Evolutionary conservation across 257 asterid genomes (phyloP).

Genomic region (Knoxia roxburghii): DNA sequence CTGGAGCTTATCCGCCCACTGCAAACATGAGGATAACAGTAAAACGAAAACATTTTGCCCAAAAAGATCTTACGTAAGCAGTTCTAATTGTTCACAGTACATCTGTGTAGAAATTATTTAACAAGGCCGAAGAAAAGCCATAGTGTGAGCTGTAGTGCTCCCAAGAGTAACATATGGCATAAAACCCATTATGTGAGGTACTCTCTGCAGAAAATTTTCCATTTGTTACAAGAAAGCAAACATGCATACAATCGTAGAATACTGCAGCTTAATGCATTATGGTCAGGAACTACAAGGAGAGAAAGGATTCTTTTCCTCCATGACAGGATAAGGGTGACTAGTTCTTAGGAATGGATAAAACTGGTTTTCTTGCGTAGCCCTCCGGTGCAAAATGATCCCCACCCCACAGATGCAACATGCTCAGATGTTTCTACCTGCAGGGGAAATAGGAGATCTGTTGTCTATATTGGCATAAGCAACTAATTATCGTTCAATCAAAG

Average conservation of each 20-base stretch:
- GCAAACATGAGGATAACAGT: conserved; percentile 12
- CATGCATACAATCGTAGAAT: no score
- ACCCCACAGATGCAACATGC: background rate
- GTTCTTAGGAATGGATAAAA: background rate
- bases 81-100: background rate
- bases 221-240: no score
- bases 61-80: background rate
- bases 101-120: background rate
- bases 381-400: background rate
- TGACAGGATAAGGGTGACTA: background rate
- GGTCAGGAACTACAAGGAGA: background rate
- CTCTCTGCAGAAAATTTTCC: background rate
- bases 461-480: background rate
- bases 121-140: background rate
- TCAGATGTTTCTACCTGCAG: background rate
- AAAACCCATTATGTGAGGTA: no score
- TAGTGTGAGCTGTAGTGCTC: background rate
- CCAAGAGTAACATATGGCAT: background rate
- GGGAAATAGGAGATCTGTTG: no score
- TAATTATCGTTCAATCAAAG: background rate
- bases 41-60: background rate
- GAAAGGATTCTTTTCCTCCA: background rate
- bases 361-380: background rate
- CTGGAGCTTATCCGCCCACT: conserved; percentile 88
- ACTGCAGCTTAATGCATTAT: background rate